Base-by-base conservation (phyloP, 2,329 filamentous ascomycete species). In the Curvularia hawaiiensis region DNA sequence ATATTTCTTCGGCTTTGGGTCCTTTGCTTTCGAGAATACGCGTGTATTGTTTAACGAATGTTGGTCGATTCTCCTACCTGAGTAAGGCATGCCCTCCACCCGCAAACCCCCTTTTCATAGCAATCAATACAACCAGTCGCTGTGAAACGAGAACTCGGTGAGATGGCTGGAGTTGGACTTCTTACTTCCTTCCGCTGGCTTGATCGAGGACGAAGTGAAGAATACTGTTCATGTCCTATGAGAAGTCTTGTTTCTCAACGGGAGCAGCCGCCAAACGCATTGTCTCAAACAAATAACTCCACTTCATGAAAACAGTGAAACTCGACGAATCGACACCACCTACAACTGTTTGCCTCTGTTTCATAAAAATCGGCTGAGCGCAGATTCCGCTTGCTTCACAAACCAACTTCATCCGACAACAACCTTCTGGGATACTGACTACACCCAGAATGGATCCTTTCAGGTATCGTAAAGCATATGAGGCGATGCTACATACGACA, bases 381-480 rank as follows among this genome's bases (percentile, higher is more conserved):
- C 41, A 9, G 24, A 40, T 31, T 24, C 30, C 22, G 30, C 45
- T 12, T 38, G 18, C 28, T 11, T 28, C 3, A 12, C 30, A 12
- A 51, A 50, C n/a, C 52, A 20, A 11, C 35, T 28, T 41, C 31
- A 45, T 35, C 39, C 20, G 45, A 44, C 50, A 20, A 43, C 39
- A 53, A 48, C 51, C 56, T 50, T 48, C 52, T 38, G 45, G 46
- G 50, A 50, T 55, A 65, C 63, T 62, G 53, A 65, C 62, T 53
- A 33, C 52, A 56, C 50, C 55, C 63, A 72, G 61, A 60, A 75
- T 75, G 73, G 73, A 75, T 57, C 73, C 73, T 52, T 72, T 68
- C 45, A 66, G 71, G 50, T 75, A 75, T 53, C 69, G 73, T 31
- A 74, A 75, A 54, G 73, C 73, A 41, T 75, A 75, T 58, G 71